These are phyloP conservation scores for Nyssa sinensis DNA, from an alignment of 148 eudicot species.

Conservation along the genomic window DNA sequence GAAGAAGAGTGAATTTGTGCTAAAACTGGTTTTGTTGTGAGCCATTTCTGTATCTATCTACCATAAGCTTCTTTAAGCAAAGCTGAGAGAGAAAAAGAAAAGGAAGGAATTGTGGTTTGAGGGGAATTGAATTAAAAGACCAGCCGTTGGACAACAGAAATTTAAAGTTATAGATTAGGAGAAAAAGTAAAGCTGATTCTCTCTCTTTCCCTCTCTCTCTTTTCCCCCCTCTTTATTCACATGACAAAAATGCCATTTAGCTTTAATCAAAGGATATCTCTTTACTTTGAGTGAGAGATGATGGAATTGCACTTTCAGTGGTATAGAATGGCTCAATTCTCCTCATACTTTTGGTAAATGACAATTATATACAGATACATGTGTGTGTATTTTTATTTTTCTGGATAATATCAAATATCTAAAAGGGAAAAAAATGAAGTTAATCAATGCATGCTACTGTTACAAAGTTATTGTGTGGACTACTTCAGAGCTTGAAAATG, in stretches of 20 bases:
- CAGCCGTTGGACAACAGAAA: constrained; percentile 70
- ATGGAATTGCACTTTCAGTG: constrained; percentile 49
- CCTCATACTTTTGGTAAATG: constrained; percentile 13
- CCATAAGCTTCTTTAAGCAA: constrained; percentile 18
- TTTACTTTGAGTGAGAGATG: constrained; percentile 50
- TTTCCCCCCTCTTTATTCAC: constrained; percentile 7
- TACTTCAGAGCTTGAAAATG: constrained; percentile 29
- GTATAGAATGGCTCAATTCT: constrained; percentile 20
- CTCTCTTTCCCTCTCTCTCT: constrained; percentile 16
- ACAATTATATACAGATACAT: constrained; percentile 11
- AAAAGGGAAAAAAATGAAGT: background rate
- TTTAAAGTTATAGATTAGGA: constrained; percentile 47
- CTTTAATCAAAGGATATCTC: constrained; percentile 47
- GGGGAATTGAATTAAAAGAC: constrained; percentile 16
- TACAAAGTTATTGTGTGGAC: constrained; percentile 24
- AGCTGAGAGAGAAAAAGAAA: constrained; percentile 26
- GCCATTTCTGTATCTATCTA: constrained; percentile 17
- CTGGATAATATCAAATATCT: background rate
- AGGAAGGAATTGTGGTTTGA: background rate
- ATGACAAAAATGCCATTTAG: constrained; percentile 57
- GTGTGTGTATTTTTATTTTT: background rate
- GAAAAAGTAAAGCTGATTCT: constrained; percentile 49
- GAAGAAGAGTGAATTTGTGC: constrained; percentile 25
- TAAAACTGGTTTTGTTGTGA: constrained; percentile 17
- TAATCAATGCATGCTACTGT: constrained; percentile 24